phyloP scores from a whole-genome alignment of 257 asterid species.

The Mentha longifolia region DNA sequence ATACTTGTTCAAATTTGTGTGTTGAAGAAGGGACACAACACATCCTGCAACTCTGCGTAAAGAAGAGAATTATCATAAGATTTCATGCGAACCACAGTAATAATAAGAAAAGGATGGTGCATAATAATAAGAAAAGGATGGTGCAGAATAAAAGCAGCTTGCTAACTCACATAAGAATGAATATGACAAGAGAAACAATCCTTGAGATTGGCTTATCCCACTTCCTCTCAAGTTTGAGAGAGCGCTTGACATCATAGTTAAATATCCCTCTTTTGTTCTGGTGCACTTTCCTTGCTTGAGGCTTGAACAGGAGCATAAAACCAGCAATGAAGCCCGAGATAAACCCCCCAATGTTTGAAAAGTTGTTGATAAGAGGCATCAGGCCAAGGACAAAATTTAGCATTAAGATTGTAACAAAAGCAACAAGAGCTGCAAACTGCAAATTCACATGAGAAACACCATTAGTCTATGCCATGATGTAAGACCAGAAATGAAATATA shows the following conservation, averaged over 20 bases:
- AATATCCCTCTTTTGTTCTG: conserved; percentile 66
- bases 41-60: conserved; percentile 61
- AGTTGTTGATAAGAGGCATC: conserved; percentile 77
- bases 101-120: not conserved
- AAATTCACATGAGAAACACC: conserved; percentile 17
- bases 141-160: not conserved
- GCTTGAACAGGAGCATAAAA: conserved; percentile 63
- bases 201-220: conserved; percentile 69
- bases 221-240: conserved; percentile 47
- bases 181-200: conserved; percentile 52
- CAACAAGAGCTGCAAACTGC: conserved; percentile 65
- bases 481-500: conserved; percentile 12
- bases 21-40: conserved; percentile 50
- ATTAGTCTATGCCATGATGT: conserved; percentile 20
- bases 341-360: conserved; percentile 82
- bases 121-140: conserved; percentile 1
- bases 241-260: conserved; percentile 57
- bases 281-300: conserved; percentile 51
- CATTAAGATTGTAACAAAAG: conserved; percentile 47
- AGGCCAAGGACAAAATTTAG: conserved; percentile 62
- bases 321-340: conserved; percentile 78
- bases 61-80: conserved; percentile 11
- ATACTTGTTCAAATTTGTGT: conserved; percentile 55
- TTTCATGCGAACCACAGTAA: conserved; percentile 2
- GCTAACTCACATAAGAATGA: conserved; percentile 68